A percentile compares a stretch with the other conserved stretches of the same genome.
Evolutionary conservation across 108 stramenopile genomes (phyloP).

Genomic region (Schizochytrium sp.): DNA sequence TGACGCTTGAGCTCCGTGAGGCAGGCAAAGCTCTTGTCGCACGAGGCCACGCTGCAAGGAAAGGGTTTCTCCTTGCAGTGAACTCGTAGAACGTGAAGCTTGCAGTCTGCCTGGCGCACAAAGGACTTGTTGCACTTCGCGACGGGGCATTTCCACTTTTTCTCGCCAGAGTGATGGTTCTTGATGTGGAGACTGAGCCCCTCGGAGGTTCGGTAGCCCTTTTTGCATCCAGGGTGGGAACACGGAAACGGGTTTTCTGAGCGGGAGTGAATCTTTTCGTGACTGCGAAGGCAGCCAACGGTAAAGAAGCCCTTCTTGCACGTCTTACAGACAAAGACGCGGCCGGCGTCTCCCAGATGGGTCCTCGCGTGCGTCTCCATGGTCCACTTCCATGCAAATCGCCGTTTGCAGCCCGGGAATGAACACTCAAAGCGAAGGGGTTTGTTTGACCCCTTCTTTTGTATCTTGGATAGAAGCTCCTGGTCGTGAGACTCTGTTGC

Average conservation of each 20-base stretch:
- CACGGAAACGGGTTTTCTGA: neutral
- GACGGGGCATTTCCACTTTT: neutral
- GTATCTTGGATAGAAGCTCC: neutral
- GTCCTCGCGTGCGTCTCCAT: constrained; percentile 15
- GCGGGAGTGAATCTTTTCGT: neutral
- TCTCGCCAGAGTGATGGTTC: neutral
- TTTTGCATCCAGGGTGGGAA: neutral
- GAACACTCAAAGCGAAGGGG: neutral
- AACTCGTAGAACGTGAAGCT: neutral
- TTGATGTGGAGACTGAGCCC: neutral
- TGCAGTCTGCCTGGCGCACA: neutral
- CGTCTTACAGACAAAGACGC: neutral
- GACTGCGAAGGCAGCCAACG: neutral
- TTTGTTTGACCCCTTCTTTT: neutral
- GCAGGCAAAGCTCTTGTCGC: neutral
- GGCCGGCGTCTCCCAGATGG: neutral
- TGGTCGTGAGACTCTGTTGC: neutral
- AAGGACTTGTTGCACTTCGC: neutral
- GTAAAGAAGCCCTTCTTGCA: neutral
- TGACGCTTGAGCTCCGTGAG: constrained; percentile 11
- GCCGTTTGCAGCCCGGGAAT: neutral
- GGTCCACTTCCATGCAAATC: constrained; percentile 9
- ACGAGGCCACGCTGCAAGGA: neutral
- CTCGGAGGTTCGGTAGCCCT: neutral
- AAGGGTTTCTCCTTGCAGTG: constrained; percentile 6